Conservation (phyloP, 495 filamentous ascomycete species). For the Annulohypoxylon bovei region DNA sequence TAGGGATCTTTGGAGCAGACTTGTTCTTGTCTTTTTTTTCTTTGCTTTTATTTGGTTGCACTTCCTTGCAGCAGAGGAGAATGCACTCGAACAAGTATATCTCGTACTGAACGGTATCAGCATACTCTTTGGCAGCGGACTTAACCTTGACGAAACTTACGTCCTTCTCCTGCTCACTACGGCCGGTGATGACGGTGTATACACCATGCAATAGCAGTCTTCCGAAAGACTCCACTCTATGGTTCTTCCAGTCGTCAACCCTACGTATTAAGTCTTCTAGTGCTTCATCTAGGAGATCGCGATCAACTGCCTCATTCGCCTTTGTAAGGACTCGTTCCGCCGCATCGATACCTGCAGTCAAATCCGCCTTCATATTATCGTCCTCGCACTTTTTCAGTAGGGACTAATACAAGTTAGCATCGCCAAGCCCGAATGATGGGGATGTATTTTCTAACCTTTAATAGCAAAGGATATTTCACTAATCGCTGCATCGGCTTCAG, state of each 20-base stretch:
- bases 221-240: conserved; percentile 89
- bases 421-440: not conserved
- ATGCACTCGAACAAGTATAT: conserved; percentile 98
- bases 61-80: conserved; percentile 96
- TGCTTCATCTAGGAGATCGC: conserved; percentile 81
- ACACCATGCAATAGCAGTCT: conserved; percentile 89
- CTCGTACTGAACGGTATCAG: conserved; percentile 74
- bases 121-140: conserved; percentile 3
- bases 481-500: conserved; percentile 96
- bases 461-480: conserved; percentile 90
- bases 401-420: conserved; percentile 64
- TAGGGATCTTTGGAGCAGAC: conserved; percentile 69
- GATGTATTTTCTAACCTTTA: conserved; percentile 69
- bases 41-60: conserved; percentile 86
- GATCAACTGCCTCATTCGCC: conserved; percentile 90
- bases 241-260: conserved; percentile 98
- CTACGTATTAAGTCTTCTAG: conserved; percentile 79
- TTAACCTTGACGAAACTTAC: conserved; percentile 59
- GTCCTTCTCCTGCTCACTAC: conserved; percentile 84
- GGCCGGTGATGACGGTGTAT: conserved; percentile 91
- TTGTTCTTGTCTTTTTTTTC: conserved; percentile 69
- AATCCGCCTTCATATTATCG: conserved; percentile 71
- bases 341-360: conserved; percentile 75
- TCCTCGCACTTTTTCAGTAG: conserved; percentile 83
- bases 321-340: conserved; percentile 79